A percentile compares a stretch with the other conserved stretches of the same genome.
Conservation (phyloP, 805 yeast genomes). For the Kodamaea kaohsiungensis region DNA sequence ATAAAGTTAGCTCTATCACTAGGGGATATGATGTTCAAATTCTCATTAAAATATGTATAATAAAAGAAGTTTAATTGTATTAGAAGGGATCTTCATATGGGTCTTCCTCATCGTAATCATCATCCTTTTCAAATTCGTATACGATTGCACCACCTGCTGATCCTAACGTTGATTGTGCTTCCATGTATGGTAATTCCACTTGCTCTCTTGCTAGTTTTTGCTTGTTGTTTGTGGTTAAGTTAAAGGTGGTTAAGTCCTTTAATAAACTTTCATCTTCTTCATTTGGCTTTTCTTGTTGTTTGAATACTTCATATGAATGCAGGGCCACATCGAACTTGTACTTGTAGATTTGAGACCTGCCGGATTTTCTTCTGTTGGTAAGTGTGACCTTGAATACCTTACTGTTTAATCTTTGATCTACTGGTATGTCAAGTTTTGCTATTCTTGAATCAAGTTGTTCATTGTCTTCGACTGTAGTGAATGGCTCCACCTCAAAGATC, state of each 20-base stretch:
- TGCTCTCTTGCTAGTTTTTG: slow-evolving; percentile 79
- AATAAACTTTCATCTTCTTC: slow-evolving; percentile 56
- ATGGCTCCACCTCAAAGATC: slow-evolving; percentile 62
- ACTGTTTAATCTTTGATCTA: slow-evolving; percentile 46
- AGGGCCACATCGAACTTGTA: slow-evolving; percentile 51
- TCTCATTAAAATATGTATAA: neutral
- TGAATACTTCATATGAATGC: slow-evolving; percentile 42
- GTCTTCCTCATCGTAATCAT: slow-evolving; percentile 97
- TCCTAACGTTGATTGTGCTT: slow-evolving; percentile 72
- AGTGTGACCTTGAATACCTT: slow-evolving; percentile 49
- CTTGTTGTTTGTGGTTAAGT: slow-evolving; percentile 69
- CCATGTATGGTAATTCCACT: slow-evolving; percentile 88
- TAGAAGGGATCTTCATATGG: slow-evolving; percentile 95
- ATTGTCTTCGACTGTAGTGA: slow-evolving; percentile 44
- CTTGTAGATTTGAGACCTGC: slow-evolving; percentile 63
- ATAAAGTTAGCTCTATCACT: too few species aligned
- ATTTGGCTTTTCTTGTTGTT: slow-evolving; percentile 21
- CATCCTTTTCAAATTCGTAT: slow-evolving; percentile 93
- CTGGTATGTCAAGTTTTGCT: slow-evolving; percentile 48
- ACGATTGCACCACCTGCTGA: slow-evolving; percentile 87
- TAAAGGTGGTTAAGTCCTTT: slow-evolving; percentile 83
- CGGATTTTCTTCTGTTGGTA: slow-evolving; percentile 79
- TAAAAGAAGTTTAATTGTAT: slow-evolving; percentile 7
- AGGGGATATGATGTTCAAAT: too few species aligned
- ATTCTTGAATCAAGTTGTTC: slow-evolving; percentile 39